Base-by-base conservation (phyloP, 1,284 basidiomycete species). In the Coriolopsis trogii region DNA sequence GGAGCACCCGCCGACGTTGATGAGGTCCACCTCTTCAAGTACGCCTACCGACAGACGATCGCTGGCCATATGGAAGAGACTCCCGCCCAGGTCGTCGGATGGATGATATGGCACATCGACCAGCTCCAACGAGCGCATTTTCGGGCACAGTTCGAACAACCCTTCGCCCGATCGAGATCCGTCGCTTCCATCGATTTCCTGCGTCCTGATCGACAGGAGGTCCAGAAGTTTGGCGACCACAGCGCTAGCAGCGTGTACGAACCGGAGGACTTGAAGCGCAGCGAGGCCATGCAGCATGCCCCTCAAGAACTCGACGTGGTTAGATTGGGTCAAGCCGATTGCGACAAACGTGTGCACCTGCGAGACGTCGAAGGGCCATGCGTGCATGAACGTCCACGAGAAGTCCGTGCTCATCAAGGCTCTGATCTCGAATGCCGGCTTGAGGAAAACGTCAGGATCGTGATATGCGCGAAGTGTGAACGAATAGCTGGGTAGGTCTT, bases 301-400 rank as follows among this genome's bases (percentile, higher is more conserved):
- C 33, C 33, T 18, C 16, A 6, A n/a, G 16, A 18, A n/a, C 12
- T 36, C 33, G n/a, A 9, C n/a, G n/a, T 18, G 16, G n/a, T 36
- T 20, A 6, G 16, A 8, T 6, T 16, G 9, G 12, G 18, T 9
- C 33, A 36, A 36, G 21, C 48, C 48, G 18, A 21, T 18, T 6
- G 46, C 10, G 16, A 51, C 49, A 30, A 51, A n/a, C 5, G 25
- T 29, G 31, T 51, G 31, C 9, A 51, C 49, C 18, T 24, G 23
- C 7, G 43, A 28, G 7, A 33, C 12, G 31, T 51, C 33, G 38
- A 51, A 46, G 4, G 49, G 49, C 43, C 43, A 41, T 13, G 18
- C 6, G 5, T 36, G 8, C n/a, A 15, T 1, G n/a, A 51, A n/a
- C 16, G 26, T 21, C 4, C 25, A 25, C 18, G 31, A 9, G 39